Evolutionary conservation across 352 stramenopile genomes (phyloP).

Genomic region (Pythium biforme): DNA sequence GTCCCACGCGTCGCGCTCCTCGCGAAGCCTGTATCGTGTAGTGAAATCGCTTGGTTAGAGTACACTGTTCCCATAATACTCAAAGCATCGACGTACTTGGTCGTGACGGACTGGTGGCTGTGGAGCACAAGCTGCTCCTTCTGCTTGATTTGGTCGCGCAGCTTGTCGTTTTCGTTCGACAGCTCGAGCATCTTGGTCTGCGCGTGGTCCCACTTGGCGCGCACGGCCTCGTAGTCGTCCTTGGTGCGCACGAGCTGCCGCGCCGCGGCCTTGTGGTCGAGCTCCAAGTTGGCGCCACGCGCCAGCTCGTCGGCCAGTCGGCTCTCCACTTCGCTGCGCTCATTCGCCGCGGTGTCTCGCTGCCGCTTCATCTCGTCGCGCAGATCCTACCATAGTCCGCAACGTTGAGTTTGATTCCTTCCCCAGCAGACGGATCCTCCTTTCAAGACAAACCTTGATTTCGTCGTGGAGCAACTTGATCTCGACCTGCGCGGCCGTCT

Average conservation of each 20-base stretch:
- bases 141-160: slow-evolving; percentile 74
- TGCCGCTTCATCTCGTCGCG: slow-evolving; percentile 47
- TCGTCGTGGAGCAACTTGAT: slow-evolving; percentile 64
- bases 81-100: slow-evolving; percentile 36
- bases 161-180: slow-evolving; percentile 47
- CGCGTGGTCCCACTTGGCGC: slow-evolving; percentile 47
- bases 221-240: slow-evolving; percentile 50
- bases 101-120: slow-evolving; percentile 52
- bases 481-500: slow-evolving; percentile 48
- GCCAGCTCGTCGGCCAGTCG: slow-evolving; percentile 51
- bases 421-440: no score
- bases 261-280: slow-evolving; percentile 53
- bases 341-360: slow-evolving; percentile 35
- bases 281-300: slow-evolving; percentile 41
- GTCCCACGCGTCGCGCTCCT: slow-evolving; percentile 55
- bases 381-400: slow-evolving; percentile 42
- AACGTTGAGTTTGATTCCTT: no score
- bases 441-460: slow-evolving; percentile 42
- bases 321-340: slow-evolving; percentile 41
- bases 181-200: slow-evolving; percentile 60
- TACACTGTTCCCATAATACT: no score
- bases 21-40: slow-evolving; percentile 53
- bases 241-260: slow-evolving; percentile 45
- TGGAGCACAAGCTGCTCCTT: slow-evolving; percentile 63
- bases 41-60: no score